phyloP scores from a whole-genome alignment of 1,139 yeast species.

The Suhomyces guaymorum region DNA sequence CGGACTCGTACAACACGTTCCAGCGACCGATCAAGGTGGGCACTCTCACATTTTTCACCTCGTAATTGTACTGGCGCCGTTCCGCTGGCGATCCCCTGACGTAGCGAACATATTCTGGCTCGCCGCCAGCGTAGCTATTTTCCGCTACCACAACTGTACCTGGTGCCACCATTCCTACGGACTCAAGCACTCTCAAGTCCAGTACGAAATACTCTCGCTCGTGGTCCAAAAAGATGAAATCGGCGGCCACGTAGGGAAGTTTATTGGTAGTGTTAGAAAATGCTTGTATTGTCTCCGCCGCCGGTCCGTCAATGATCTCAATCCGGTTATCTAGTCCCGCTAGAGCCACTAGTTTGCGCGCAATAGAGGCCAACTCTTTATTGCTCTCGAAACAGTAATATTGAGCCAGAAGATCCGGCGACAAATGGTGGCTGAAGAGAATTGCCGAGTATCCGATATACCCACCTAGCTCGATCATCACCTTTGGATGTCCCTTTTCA shows the following conservation, averaged over 20 bases:
- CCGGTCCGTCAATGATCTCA: constrained; percentile 40
- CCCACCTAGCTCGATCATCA: constrained; percentile 46
- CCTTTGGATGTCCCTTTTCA: constrained; percentile 27
- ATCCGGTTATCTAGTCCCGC: constrained; percentile 39
- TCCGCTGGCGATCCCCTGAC: constrained; percentile 41
- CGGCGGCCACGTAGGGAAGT: constrained; percentile 22
- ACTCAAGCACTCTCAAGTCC: constrained; percentile 45
- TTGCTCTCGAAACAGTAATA: constrained; percentile 42
- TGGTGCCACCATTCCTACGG: constrained; percentile 39
- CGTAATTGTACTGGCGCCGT: constrained; percentile 30
- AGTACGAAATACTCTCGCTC: constrained; percentile 41
- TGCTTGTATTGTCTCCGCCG: constrained; percentile 29
- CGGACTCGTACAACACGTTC: constrained; percentile 44
- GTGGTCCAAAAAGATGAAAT: constrained; percentile 47
- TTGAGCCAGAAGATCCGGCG: constrained; percentile 21
- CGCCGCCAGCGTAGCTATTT: constrained; percentile 38
- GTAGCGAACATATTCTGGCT: constrained; percentile 43
- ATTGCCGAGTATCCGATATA: constrained; percentile 49
- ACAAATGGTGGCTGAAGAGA: constrained; percentile 31
- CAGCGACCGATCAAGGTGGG: constrained; percentile 38
- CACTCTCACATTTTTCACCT: constrained; percentile 30
- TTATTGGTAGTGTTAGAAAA: constrained; percentile 23
- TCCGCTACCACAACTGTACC: constrained; percentile 47
- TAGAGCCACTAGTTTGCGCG: constrained; percentile 32
- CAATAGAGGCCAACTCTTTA: constrained; percentile 34